Percentiles rank a stretch among this genome's conserved stretches.
These are phyloP conservation scores for Gnomoniopsis sp. DNA, from an alignment of 2,329 filamentous ascomycete genomes.

Conservation along the genomic window DNA sequence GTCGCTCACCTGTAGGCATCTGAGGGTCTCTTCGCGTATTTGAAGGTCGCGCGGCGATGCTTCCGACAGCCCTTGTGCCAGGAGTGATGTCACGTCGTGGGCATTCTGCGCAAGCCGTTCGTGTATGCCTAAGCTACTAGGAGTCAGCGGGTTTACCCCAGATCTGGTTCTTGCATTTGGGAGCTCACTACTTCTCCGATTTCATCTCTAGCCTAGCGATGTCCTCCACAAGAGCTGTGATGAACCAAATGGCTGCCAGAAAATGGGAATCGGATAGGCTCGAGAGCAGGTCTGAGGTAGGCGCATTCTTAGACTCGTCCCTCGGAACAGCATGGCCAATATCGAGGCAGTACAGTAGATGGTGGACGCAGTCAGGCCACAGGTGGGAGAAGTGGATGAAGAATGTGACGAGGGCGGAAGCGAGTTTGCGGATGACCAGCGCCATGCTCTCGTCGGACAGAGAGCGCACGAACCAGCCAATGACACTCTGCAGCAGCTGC, in stretches of 20 bases:
- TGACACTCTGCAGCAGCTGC: constrained; percentile 57
- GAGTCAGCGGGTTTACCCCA: constrained; percentile 7
- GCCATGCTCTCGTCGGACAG: constrained; percentile 49
- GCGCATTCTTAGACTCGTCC: constrained; percentile 41
- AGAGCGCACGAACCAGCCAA: constrained; percentile 59
- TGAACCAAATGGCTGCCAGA: constrained; percentile 62
- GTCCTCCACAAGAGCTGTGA: constrained; percentile 61
- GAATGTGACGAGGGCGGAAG: constrained; percentile 72
- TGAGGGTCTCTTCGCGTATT: constrained; percentile 53
- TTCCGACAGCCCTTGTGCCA: constrained; percentile 36
- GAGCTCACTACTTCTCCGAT: constrained; percentile 51
- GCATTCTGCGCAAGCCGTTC: constrained; percentile 37
- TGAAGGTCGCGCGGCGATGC: constrained; percentile 24
- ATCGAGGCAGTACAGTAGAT: constrained; percentile 59
- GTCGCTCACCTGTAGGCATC: constrained; percentile 53
- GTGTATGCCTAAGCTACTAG: constrained; percentile 35
- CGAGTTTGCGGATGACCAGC: constrained; percentile 70
- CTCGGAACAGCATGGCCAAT: constrained; percentile 43
- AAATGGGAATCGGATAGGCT: constrained; percentile 48
- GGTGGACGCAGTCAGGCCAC: constrained; percentile 64
- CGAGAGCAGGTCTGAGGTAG: constrained; percentile 41
- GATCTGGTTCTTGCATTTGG: constrained; percentile 26
- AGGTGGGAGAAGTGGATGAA: constrained; percentile 67
- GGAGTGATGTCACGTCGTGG: constrained; percentile 36
- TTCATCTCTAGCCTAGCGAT: constrained; percentile 64